Base-by-base conservation (phyloP, 495 filamentous ascomycete genomes). In the Penicillium flavigenum region DNA sequence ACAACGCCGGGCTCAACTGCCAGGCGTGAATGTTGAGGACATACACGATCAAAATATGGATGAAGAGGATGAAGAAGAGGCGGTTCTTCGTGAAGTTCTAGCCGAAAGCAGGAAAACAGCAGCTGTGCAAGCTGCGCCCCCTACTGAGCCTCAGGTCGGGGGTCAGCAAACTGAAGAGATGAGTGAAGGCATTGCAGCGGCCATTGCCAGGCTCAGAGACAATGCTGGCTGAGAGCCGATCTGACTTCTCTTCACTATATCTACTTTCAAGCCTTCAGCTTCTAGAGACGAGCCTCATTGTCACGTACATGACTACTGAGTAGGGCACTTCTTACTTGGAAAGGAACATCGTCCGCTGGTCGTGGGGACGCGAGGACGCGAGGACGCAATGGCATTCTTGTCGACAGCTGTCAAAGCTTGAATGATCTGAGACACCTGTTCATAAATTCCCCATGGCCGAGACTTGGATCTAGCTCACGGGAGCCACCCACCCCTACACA, bases 151-250 rank as follows among this genome's bases (percentile, higher is more conserved):
- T 24, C 27, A 31, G 47, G 38, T 12, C 10, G 16, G 8, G 11
- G 24, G 3, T 14, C 49, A 43, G 10, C 43, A 54, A 24, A n/a
- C 55, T 4, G 61, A 60, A 41, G 64, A 69, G 44, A 34, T 68
- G 56, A 61, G 63, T 44, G 65, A 66, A 26, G 65, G 65, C 3
- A 66, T 68, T n/a, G 51, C 50, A n/a, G 72, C 62, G 14, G 68
- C 61, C 38, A 56, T 69, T 38, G 61, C 54, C 10, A 63, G 59
- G 39, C 49, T 69, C 12, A 54, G 66, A 48, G 54, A 66, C 29
- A 79, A 81, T 49, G 79, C 51, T 7, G 34, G 63, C 80, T 51
- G 79, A 82, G 22, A 24, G 20, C 10, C 17, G 16, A 39, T n/a
- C 8, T 31, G 3, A 14, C n/a, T 53, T 31, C 17, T 20, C 17